Conservation (phyloP, 257 asterid genomes). For the Solanum pennellii region DNA sequence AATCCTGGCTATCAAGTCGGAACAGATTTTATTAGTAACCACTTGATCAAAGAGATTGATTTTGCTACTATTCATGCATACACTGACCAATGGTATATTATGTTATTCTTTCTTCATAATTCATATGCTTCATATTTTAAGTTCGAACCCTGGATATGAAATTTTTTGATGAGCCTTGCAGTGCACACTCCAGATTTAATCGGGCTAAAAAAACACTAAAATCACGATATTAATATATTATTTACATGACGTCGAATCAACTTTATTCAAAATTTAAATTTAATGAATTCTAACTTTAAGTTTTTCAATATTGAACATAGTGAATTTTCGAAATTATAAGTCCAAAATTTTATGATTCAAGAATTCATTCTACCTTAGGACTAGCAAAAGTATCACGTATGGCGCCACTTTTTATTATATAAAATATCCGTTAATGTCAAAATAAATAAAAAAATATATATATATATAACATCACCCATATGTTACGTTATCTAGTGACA, state of each 20-base stretch:
- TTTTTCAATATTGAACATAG: no score
- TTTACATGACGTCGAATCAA: background rate
- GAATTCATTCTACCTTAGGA: background rate
- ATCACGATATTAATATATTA: no score
- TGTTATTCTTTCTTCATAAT: background rate
- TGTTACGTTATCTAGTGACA: background rate
- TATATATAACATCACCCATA: background rate
- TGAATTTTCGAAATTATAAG: background rate
- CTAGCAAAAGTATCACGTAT: background rate
- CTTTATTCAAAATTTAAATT: background rate
- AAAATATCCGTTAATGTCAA: background rate
- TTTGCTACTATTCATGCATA: slow-evolving; percentile 58
- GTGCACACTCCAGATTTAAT: no score
- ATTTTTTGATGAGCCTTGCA: no score
- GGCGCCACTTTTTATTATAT: background rate
- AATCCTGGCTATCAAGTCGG: slow-evolving; percentile 51
- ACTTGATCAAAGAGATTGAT: slow-evolving; percentile 30
- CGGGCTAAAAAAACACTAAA: no score
- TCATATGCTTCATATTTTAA: background rate
- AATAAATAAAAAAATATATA: no score
- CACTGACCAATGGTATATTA: slow-evolving; percentile 34
- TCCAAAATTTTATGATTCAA: background rate
- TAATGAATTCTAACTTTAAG: background rate
- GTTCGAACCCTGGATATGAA: no score
- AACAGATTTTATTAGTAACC: slow-evolving; percentile 46